Conservation (phyloP, 345 rosid species). For the Abelmoschus esculentus region DNA sequence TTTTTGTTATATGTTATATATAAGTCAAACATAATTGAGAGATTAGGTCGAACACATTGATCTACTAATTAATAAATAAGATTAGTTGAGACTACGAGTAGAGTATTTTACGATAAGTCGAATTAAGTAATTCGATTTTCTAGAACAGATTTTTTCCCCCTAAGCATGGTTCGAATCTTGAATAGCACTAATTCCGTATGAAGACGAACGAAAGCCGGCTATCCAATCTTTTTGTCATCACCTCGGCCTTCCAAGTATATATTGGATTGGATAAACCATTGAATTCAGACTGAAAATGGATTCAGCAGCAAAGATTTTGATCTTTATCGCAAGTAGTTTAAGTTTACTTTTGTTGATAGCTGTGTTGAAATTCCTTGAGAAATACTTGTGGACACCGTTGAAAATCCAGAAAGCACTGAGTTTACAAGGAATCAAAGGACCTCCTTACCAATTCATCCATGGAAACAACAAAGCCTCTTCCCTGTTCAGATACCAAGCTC, state of each 20-base stretch:
- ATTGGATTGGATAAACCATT: not conserved
- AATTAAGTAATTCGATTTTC: too few species aligned
- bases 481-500: slow-evolving; percentile 9
- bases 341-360: slow-evolving; percentile 5
- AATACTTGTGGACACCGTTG: slow-evolving; percentile 24
- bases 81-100: too few species aligned
- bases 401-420: slow-evolving; percentile 13
- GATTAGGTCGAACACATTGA: too few species aligned
- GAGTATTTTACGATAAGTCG: too few species aligned
- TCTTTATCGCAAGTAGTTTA: slow-evolving; percentile 6
- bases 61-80: too few species aligned
- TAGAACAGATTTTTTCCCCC: too few species aligned
- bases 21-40: too few species aligned
- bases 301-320: not conserved
- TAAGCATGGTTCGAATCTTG: too few species aligned
- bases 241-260: not conserved
- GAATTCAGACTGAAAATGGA: not conserved
- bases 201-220: too few species aligned
- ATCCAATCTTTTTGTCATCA: too few species aligned
- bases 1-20: too few species aligned
- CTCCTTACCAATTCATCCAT: slow-evolving; percentile 27
- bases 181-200: too few species aligned
- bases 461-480: slow-evolving; percentile 29
- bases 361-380: slow-evolving; percentile 13
- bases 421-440: slow-evolving; percentile 28